Conservation (phyloP, 305 asterid genomes). For the Fraxinus nigra region DNA sequence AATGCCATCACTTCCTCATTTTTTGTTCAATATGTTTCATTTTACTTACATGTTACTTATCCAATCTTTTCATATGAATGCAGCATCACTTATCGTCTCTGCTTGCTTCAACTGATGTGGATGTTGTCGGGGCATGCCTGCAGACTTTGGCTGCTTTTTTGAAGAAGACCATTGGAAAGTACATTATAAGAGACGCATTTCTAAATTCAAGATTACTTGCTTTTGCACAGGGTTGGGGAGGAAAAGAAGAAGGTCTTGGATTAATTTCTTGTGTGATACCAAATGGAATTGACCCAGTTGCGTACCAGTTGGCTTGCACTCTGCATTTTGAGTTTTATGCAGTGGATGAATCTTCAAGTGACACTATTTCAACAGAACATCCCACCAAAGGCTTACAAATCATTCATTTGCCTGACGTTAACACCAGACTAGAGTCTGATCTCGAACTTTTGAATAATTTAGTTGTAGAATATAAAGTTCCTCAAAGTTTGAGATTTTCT, state of each 20-base stretch:
- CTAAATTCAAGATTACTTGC: conserved; percentile 86
- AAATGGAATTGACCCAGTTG: conserved; percentile 55
- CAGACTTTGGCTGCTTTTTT: conserved; percentile 92
- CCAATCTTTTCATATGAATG: conserved; percentile 28
- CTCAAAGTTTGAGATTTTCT: conserved; percentile 76
- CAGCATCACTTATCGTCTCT: conserved; percentile 94
- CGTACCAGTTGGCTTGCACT: conserved; percentile 75
- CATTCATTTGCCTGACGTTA: conserved; percentile 73
- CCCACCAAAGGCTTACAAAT: conserved; percentile 69
- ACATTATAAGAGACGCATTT: conserved; percentile 78
- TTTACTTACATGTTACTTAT: conserved; percentile 17
- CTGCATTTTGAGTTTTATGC: conserved; percentile 97
- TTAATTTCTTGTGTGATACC: conserved; percentile 77
- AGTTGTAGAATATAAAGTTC: conserved; percentile 75
- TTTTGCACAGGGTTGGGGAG: conserved; percentile 99
- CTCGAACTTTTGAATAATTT: conserved; percentile 79
- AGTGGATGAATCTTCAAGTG: conserved; percentile 53
- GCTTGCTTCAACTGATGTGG: conserved; percentile 90
- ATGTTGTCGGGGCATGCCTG: conserved; percentile 92
- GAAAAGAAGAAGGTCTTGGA: conserved; percentile 98
- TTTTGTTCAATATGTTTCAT: conserved; percentile 16
- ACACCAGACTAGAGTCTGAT: conserved; percentile 66
- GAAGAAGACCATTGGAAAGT: conserved; percentile 88
- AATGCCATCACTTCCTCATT: conserved; percentile 2
- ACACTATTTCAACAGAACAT: conserved; percentile 36